Conservation (phyloP, 163 green algal genomes). For the Scenedesmus sp. region DNA sequence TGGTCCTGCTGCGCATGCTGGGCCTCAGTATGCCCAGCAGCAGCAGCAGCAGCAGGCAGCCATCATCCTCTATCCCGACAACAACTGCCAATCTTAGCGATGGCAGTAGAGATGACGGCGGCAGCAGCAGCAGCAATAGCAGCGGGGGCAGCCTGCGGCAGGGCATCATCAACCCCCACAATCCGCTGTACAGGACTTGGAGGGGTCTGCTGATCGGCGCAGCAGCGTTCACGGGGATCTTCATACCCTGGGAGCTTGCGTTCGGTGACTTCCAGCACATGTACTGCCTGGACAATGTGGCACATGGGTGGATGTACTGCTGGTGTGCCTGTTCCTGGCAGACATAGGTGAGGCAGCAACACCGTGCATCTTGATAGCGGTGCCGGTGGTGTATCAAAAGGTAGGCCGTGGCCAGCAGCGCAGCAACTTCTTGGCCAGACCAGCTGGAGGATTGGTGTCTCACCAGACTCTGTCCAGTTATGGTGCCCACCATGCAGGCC, state of each 20-base stretch:
- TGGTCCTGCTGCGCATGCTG: conserved; percentile 16
- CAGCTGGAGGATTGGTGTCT: too few relatives aligned
- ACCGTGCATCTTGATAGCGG: too few relatives aligned
- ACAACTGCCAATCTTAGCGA: neutral
- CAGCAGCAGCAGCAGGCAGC: neutral
- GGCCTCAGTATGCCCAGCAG: neutral
- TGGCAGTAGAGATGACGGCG: neutral
- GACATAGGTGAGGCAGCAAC: conserved; percentile 42
- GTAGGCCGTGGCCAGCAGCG: too few relatives aligned
- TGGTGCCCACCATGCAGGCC: too few relatives aligned
- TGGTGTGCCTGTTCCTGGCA: conserved; percentile 45
- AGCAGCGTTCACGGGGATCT: conserved; percentile 48
- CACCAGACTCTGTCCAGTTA: too few relatives aligned
- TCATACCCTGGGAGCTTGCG: conserved; percentile 49
- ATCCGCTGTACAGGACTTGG: conserved; percentile 34
- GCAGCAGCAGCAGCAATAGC: neutral
- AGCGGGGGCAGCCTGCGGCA: neutral
- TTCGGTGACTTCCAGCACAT: conserved; percentile 25
- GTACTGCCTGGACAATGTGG: conserved; percentile 4
- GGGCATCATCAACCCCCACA: conserved; percentile 45
- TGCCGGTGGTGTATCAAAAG: too few relatives aligned
- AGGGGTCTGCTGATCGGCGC: conserved; percentile 50
- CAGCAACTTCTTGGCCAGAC: too few relatives aligned
- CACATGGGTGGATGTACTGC: conserved; percentile 15
- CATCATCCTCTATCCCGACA: neutral